Conservation (phyloP, 805 yeast genomes). For the Starmerella bombi region DNA sequence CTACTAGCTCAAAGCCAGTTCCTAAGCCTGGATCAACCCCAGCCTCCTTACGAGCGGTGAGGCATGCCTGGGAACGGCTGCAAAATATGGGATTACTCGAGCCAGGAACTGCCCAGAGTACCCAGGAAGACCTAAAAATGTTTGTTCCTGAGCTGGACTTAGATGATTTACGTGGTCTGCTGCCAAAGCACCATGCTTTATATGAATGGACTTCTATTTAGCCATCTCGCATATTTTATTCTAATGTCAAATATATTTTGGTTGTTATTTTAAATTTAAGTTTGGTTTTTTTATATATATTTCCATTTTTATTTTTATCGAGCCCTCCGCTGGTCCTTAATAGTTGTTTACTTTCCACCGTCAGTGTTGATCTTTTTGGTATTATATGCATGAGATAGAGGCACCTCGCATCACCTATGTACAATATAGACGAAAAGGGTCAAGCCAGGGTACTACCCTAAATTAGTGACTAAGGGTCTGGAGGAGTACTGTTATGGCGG, state of each 20-base stretch:
- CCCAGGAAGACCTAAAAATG: constrained; percentile 30
- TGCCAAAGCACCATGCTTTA: constrained; percentile 30
- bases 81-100: constrained; percentile 40
- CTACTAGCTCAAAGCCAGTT: neutral
- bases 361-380: no score
- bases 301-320: no score
- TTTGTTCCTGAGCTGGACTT: constrained; percentile 27
- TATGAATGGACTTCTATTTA: constrained; percentile 28
- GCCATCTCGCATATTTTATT: neutral
- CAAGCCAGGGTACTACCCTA: no score
- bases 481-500: no score
- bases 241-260: neutral
- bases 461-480: no score
- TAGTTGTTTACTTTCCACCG: no score
- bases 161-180: constrained; percentile 25
- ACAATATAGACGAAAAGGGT: no score
- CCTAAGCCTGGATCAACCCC: constrained; percentile 11
- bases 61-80: constrained; percentile 63
- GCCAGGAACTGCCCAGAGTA: constrained; percentile 30
- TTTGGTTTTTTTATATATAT: no score
- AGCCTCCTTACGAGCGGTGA: constrained; percentile 43
- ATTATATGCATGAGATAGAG: no score
- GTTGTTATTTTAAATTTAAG: neutral
- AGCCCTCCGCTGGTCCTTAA: no score
- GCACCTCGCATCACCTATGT: no score